Base-by-base conservation (phyloP, 371 early-diverging fungal genomes). In the Blastocladiella emersonii region DNA sequence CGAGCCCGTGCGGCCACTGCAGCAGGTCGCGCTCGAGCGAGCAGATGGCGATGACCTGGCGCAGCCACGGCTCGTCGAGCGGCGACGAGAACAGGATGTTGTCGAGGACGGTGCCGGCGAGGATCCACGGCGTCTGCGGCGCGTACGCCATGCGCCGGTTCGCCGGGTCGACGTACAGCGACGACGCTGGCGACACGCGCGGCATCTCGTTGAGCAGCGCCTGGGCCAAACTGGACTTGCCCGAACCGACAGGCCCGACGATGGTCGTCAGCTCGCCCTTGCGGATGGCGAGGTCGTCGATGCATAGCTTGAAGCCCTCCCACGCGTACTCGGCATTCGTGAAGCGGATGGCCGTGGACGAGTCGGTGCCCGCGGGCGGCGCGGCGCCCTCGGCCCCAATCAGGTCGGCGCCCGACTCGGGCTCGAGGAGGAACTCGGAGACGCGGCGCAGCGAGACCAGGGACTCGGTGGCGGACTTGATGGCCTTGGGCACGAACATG, bases 101-200 rank as follows among this genome's bases (percentile, higher is more conserved):
- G 30, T 76, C 76, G n/a, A 64, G 13, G 59, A 79, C 64, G 25
- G 75, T 68, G 34, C 74, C 79, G 43, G 71, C 64, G 19, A 66
- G 34, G 48, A 79, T 73, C 76, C 78, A 79, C 39, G 76, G 73
- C 17, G 67, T 65, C 55, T 78, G 78, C 13, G 75, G 48, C 43
- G 69, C 67, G 62, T 68, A 77, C 1, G 75, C 74, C 32, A 76
- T 65, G 36, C 35, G 61, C 37, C 57, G 44, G 36, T 35, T 34
- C 23, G 8, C 3, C 19, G 45, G 4, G 45, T 12, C 45, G 23
- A 44, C 23, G 45, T 44, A 21, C 19, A 44, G 12, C 19, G 8
- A 3, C 45, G 45, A 61, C 30, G 35, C 5, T 19, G 34, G 70
- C 36, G 44, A n/a, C 15, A 57, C 34, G 23, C 37, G 23, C 15